Evolutionary conservation across 306 rosid genomes (phyloP).

Genomic region (Vigna mungo): DNA sequence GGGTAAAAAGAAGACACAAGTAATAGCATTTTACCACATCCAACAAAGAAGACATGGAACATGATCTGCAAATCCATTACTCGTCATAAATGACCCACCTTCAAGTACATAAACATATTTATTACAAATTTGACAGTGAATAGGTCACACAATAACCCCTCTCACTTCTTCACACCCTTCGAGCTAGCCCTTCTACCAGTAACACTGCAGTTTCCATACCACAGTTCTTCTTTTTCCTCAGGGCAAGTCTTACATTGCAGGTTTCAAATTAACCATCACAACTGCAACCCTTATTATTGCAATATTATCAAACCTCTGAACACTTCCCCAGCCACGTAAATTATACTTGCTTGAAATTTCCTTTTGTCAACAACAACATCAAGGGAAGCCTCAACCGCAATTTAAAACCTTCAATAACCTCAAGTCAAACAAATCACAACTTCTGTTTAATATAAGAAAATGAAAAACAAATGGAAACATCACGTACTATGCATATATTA

Average conservation of each 20-base stretch:
- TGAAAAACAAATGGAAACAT: neutral
- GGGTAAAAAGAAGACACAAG: conserved; percentile 21
- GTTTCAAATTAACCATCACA: neutral
- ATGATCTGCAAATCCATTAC: conserved; percentile 54
- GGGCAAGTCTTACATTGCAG: conserved; percentile 13
- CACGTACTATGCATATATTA: neutral
- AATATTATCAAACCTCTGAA: neutral
- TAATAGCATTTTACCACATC: conserved; percentile 43
- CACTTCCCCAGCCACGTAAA: neutral
- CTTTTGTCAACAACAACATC: neutral
- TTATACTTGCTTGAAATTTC: neutral
- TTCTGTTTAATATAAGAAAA: conserved; percentile 1
- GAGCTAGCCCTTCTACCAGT: conserved; percentile 31
- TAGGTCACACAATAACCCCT: conserved; percentile 33
- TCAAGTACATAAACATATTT: conserved; percentile 52
- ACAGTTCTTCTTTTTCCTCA: neutral
- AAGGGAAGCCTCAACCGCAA: neutral
- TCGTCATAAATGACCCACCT: conserved; percentile 48
- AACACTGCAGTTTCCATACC: conserved; percentile 36
- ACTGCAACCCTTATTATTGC: neutral
- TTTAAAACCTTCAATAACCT: neutral
- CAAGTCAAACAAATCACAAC: conserved; percentile 26
- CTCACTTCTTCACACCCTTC: conserved; percentile 19
- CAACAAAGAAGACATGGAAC: conserved; percentile 47
- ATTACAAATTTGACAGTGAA: conserved; percentile 50